Evolutionary conservation across 1,284 basidiomycete species (phyloP).

Genomic region (Moesziomyces antarcticus): DNA sequence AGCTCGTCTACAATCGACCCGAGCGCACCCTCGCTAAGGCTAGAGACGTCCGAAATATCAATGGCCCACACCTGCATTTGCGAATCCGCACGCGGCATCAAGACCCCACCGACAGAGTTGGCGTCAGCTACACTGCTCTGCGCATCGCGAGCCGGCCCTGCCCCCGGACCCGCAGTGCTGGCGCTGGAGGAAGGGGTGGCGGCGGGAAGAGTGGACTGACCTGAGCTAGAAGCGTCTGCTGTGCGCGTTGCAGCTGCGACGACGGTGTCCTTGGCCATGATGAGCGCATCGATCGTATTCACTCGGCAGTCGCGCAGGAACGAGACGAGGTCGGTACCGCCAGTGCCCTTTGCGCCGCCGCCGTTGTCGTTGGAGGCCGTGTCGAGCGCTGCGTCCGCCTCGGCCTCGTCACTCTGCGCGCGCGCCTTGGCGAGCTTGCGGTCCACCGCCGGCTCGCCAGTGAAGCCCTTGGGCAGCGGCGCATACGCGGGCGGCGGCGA

Average conservation of each 20-base stretch:
- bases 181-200: not conserved
- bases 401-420: constrained; percentile 19
- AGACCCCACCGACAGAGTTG: not conserved
- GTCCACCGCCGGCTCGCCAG: constrained; percentile 25
- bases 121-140: constrained; percentile 24
- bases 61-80: constrained; percentile 51
- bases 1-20: constrained; percentile 5
- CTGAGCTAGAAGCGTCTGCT: constrained; percentile 11
- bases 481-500: constrained; percentile 54
- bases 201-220: constrained; percentile 28
- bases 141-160: not conserved
- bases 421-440: constrained; percentile 14
- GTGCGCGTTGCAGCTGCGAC: constrained; percentile 1
- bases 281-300: constrained; percentile 59
- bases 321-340: constrained; percentile 61
- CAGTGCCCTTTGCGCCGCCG: constrained; percentile 57
- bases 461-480: constrained; percentile 44
- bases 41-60: constrained; percentile 29
- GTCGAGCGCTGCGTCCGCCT: constrained; percentile 28
- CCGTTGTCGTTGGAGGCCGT: constrained; percentile 26
- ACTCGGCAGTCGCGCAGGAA: constrained; percentile 60
- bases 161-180: not conserved
- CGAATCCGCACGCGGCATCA: constrained; percentile 3
- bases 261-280: constrained; percentile 32
- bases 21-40: constrained; percentile 8